A percentile compares a stretch with the other conserved stretches of the same genome.
Evolutionary conservation across 805 yeast species (phyloP).

Genomic region (Komagataella phaffii): DNA sequence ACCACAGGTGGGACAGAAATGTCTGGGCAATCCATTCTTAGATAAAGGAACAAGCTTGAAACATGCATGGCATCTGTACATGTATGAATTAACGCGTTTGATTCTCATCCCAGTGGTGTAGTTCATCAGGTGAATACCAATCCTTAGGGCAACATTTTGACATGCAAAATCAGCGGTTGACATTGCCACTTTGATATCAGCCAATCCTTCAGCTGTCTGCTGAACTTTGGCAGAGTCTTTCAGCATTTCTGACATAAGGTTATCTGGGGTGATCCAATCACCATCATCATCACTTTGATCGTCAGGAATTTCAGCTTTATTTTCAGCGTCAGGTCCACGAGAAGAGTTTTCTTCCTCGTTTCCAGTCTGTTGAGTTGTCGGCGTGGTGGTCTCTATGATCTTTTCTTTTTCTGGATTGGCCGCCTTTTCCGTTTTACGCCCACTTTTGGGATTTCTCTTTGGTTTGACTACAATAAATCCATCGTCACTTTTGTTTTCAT

Average conservation of each 20-base stretch:
- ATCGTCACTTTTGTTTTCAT: background rate
- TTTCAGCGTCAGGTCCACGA: conserved; percentile 8
- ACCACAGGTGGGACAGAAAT: conserved; percentile 93
- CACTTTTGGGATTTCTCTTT: background rate
- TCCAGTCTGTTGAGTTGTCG: conserved; percentile 5
- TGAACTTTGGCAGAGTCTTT: conserved; percentile 56
- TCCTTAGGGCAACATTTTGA: conserved; percentile 87
- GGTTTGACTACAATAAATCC: background rate
- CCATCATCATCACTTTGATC: conserved; percentile 60
- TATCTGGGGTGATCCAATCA: conserved; percentile 89
- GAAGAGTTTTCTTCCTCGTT: conserved; percentile 3
- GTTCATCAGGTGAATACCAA: conserved; percentile 81
- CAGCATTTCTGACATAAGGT: conserved; percentile 53
- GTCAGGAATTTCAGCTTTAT: conserved; percentile 11
- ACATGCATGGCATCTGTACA: conserved; percentile 97
- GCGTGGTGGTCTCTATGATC: conserved; percentile 2
- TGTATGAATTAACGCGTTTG: conserved; percentile 74
- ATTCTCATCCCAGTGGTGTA: conserved; percentile 74
- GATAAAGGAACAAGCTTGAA: conserved; percentile 73
- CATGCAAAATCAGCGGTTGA: conserved; percentile 96
- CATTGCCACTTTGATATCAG: conserved; percentile 60
- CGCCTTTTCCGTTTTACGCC: conserved; percentile 1
- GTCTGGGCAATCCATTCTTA: conserved; percentile 61
- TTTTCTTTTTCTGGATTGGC: background rate
- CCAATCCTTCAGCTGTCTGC: conserved; percentile 17